Percentiles rank a stretch among this genome's conserved stretches.
These are phyloP conservation scores for Acacia acuminata DNA, from an alignment of 306 rosid genomes.

Conservation along the genomic window DNA sequence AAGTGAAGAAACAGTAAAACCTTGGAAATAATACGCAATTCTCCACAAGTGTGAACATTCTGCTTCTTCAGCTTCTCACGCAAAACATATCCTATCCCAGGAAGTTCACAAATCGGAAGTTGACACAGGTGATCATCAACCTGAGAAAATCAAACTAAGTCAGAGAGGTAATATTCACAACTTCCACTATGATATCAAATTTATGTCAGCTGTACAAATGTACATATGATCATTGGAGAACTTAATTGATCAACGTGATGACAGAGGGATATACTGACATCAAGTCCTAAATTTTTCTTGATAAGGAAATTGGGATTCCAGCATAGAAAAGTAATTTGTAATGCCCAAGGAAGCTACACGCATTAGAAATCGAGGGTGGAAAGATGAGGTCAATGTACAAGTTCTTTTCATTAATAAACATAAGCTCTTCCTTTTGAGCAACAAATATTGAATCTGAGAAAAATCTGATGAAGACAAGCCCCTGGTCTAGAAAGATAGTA, in stretches of 20 bases:
- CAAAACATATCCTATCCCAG: conserved; percentile 82
- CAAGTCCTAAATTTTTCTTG: background rate
- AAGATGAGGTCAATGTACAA: conserved; percentile 15
- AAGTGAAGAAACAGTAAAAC: conserved; percentile 37
- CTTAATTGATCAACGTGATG: background rate
- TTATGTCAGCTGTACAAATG: conserved; percentile 8
- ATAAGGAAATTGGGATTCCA: too few species aligned
- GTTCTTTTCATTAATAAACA: background rate
- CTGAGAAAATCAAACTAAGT: conserved; percentile 45
- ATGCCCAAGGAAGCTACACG: conserved; percentile 20
- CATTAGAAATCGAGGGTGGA: conserved; percentile 9
- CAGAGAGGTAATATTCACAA: conserved; percentile 26
- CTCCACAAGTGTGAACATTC: conserved; percentile 72
- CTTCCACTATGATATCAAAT: conserved; percentile 28
- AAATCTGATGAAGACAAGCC: conserved; percentile 12
- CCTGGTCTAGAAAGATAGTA: conserved; percentile 5
- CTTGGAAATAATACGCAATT: conserved; percentile 73
- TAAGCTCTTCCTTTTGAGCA: conserved; percentile 11
- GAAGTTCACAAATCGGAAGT: conserved; percentile 82
- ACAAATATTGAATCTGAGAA: conserved; percentile 4
- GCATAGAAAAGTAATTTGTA: background rate
- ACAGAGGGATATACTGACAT: background rate
- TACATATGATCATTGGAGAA: background rate
- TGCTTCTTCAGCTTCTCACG: conserved; percentile 78
- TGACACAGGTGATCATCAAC: conserved; percentile 69